Evolutionary conservation across 805 yeast genomes (phyloP), one percentile per base, ranked within the genome.

Genomic region (Nakazawaea siamensis): DNA sequence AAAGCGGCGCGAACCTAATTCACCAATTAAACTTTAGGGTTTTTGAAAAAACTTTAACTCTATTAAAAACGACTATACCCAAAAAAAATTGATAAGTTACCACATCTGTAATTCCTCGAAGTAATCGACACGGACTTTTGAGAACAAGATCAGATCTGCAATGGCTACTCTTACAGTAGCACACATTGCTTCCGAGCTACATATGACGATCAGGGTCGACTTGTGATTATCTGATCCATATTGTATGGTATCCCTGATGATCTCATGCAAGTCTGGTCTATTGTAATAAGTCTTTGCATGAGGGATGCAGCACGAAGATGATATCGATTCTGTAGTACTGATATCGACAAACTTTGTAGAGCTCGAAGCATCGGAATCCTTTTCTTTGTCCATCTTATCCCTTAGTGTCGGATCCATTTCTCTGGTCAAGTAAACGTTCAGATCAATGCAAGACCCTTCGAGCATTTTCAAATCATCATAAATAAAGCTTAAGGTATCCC

Each of bases 111-210:
- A 20, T 39, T 60, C 62, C 33, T 60, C 65, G 40, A 51, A 57
- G 33, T 58, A 58, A 36, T 60, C 64, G 27, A 58, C 51, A 34
- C 47, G 48, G 3, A 40, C 40, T 27, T 44, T 46, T 18, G 58
- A 41, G 8, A 7, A 12, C 6, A 14, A 12, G 13, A 24, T 7
- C 33, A 58, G 49, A 29, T 46, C 41, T 1, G 55, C 54, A 14
- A 56, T 52, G 1, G 7, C 23, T 7, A 8, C 10, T 20, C 65
- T 47, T 13, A 57, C 60, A 32, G 53, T 62, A 2, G 54, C 48
- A 37, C 54, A 56, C 41, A 60, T 31, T 9, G 44, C 40, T 8
- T 49, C 42, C 1, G 66, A 64, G 5, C 66, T 65, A 42, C 66
- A 60, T 3, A 62, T 49, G 21, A 60, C 50, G 11, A 60, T 49